phyloP scores from a whole-genome alignment of 2,329 filamentous ascomycete genomes.

The Fusarium newnesense region DNA sequence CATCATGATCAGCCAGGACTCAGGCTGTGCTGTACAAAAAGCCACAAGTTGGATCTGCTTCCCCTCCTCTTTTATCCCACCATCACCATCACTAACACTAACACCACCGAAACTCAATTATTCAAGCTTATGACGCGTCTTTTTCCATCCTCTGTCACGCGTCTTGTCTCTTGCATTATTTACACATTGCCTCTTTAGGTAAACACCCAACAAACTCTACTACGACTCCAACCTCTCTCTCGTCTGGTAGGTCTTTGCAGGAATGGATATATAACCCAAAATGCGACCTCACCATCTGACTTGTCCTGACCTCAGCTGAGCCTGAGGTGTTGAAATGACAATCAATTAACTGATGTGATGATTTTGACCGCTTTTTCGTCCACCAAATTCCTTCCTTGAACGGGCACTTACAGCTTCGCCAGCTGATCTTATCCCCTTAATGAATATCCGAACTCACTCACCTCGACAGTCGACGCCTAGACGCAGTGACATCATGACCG shows the following conservation, averaged over 20 bases:
- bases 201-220: conserved; percentile 20
- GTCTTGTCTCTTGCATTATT: conserved; percentile 21
- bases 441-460: background rate
- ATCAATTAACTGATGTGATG: background rate
- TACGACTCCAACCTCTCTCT: background rate
- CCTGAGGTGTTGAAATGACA: background rate
- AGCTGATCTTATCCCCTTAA: conserved; percentile 5
- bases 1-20: conserved; percentile 20
- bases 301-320: background rate
- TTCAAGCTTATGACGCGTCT: conserved; percentile 20
- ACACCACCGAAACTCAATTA: conserved; percentile 13
- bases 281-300: conserved; percentile 23
- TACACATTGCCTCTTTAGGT: conserved; percentile 32
- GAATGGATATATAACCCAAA: conserved; percentile 32
- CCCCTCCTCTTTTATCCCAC: background rate
- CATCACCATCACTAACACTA: background rate
- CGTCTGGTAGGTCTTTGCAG: background rate
- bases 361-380: conserved; percentile 30
- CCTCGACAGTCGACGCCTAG: background rate
- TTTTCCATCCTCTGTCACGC: conserved; percentile 5
- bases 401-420: background rate
- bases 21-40: no score
- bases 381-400: background rate
- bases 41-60: background rate
- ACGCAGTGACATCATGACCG: conserved; percentile 29